These are phyloP conservation scores for Polyplosphaeria fusca DNA, from an alignment of 495 filamentous ascomycete genomes.

Conservation along the genomic window DNA sequence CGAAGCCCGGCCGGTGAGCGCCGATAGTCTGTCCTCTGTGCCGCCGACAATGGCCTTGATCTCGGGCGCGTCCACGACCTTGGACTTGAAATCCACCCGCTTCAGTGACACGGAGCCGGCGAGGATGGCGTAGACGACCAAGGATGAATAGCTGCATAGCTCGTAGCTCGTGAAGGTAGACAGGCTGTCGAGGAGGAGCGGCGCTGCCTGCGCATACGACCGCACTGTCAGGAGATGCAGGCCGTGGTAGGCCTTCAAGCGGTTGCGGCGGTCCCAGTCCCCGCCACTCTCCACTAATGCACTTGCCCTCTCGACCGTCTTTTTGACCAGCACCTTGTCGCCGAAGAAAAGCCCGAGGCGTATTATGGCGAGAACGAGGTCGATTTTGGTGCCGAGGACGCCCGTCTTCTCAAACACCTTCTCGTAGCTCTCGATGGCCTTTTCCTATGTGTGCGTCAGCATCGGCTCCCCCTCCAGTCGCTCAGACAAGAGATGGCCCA, in stretches of 20 bases:
- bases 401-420: constrained; percentile 90
- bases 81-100: constrained; percentile 96
- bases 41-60: constrained; percentile 94
- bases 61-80: constrained; percentile 96
- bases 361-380: constrained; percentile 92
- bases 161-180: constrained; percentile 99
- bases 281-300: constrained; percentile 88
- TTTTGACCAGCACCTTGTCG: constrained; percentile 85
- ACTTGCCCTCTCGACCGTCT: constrained; percentile 86
- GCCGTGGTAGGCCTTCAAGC: constrained; percentile 97
- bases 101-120: constrained; percentile 92
- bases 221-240: constrained; percentile 87
- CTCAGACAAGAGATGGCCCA: constrained; percentile 43
- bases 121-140: constrained; percentile 93
- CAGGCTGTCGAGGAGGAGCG: constrained; percentile 88
- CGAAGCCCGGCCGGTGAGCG: constrained; percentile 70
- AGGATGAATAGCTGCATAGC: constrained; percentile 87
- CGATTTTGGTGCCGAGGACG: constrained; percentile 92
- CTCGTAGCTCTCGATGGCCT: constrained; percentile 88
- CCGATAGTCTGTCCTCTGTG: constrained; percentile 78
- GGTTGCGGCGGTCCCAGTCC: constrained; percentile 97
- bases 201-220: constrained; percentile 83
- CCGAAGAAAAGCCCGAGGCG: constrained; percentile 94
- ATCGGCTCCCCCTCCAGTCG: background rate
- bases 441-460: constrained; percentile 59